Base-by-base conservation (phyloP, 2,329 filamentous ascomycete species). In the Sphaceloma murrayae region DNA sequence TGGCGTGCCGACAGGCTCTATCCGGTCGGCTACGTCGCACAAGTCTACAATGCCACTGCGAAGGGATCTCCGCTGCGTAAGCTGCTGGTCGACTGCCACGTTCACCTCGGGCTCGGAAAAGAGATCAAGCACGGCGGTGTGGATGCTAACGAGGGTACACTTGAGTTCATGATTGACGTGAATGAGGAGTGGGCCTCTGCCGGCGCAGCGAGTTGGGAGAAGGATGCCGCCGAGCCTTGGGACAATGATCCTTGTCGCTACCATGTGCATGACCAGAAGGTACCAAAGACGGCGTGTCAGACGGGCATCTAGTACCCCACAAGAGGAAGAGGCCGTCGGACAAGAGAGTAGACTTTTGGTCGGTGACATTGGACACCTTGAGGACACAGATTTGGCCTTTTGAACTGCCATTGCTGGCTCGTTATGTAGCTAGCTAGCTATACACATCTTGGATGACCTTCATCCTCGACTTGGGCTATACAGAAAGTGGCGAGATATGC, bases 11-110 rank as follows among this genome's bases (percentile, higher is more conserved):
- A 13, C 3, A 16, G 46, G n/a, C 29, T 30, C 11, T 19, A 29
- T 13, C 31, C 43, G 7, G 31, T 34, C n/a, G 34, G 10, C 6
- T 31, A 21, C 34, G 43, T 31, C 4, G 17, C 29, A 26, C 17
- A 34, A 10, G 18, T 27, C 7, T 27, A 45, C 31, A 34, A 31
- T 3, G 43, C 29, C 3, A 6, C 43, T 3, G 21, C 27, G 11
- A 7, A 6, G 7, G 24, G 24, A 7, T 27, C 7, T 27, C 27
- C 27, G 3, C 16, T 50, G 22, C 42, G 46, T 14, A 27, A 34
- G 7, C 19, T 50, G 16, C 29, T 50, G 7, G 34, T 46, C 1
- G 48, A 50, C 14, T 48, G 48, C 10, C 48, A 50, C 19, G 43
- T 50, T 8, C 45, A 43, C 19, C 17, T 34, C 2, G 34, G 40